Percentiles rank a stretch among this genome's conserved stretches.
Conservation (phyloP, 345 rosid genomes). For the Syzygium grande region DNA sequence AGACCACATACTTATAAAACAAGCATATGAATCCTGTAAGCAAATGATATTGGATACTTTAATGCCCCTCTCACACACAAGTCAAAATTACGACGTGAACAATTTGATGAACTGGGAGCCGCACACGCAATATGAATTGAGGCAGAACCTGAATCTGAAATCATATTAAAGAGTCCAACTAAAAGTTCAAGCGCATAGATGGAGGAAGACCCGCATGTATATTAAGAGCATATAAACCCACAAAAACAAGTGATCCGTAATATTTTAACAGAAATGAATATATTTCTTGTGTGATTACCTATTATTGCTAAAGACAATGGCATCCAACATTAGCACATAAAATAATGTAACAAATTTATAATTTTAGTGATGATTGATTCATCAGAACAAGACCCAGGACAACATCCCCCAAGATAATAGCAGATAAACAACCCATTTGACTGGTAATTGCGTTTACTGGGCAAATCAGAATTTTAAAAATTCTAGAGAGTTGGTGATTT, state of each 20-base stretch:
- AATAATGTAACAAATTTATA: not conserved
- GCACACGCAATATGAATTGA: not conserved
- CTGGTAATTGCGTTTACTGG: not conserved
- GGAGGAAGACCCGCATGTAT: not conserved
- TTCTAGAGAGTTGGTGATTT: not conserved
- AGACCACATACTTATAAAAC: not conserved
- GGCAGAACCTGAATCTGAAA: not conserved
- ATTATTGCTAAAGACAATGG: not conserved
- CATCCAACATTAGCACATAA: not conserved
- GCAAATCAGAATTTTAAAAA: not conserved
- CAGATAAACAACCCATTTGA: not conserved
- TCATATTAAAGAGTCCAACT: no score
- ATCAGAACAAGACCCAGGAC: not conserved
- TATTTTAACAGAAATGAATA: not conserved
- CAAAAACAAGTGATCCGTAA: accelerated
- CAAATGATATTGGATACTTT: not conserved
- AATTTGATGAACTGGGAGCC: not conserved
- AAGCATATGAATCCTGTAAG: not conserved
- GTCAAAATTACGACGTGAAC: not conserved
- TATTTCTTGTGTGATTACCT: not conserved
- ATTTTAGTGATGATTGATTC: not conserved
- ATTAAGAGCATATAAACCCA: not conserved
- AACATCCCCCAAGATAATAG: not conserved
- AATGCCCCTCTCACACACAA: not conserved
- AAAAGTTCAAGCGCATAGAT: no score